A percentile compares a stretch with the other conserved stretches of the same genome.
These are phyloP conservation scores for Coccomyxa sp. DNA, from an alignment of 139 green algal species.

Conservation along the genomic window DNA sequence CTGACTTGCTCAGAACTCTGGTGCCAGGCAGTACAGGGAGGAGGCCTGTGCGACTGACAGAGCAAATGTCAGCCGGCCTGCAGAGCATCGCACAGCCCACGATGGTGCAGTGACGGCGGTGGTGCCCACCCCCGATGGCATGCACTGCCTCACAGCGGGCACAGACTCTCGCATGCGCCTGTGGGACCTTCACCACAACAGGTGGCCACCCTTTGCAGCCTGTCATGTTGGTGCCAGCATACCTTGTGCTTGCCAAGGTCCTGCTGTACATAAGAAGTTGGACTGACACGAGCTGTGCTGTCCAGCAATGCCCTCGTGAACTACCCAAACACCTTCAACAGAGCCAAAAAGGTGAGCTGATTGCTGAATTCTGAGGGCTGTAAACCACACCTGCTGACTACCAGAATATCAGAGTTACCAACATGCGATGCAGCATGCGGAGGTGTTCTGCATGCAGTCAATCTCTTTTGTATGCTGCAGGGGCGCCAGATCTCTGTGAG, in stretches of 20 bases:
- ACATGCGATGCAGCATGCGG: neutral
- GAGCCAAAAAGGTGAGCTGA: conserved; percentile 26
- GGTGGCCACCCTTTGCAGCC: neutral
- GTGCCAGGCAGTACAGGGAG: neutral
- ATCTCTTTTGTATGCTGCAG: neutral
- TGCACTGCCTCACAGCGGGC: conserved; percentile 61
- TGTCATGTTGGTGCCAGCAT: neutral
- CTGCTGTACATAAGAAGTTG: too few relatives aligned
- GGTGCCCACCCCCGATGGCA: conserved; percentile 53
- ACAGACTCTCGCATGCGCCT: conserved; percentile 70
- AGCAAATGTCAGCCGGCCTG: neutral
- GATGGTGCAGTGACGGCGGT: conserved; percentile 46
- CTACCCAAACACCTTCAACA: conserved; percentile 60
- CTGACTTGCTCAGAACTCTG: too few relatives aligned
- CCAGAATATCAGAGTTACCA: neutral
- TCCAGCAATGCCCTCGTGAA: conserved; percentile 60
- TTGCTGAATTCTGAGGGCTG: neutral
- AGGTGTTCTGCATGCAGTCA: neutral
- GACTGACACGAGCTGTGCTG: neutral
- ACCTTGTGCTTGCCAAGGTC: neutral
- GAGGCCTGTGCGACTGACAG: neutral
- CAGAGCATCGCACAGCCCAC: conserved; percentile 21
- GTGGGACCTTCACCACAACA: conserved; percentile 56
- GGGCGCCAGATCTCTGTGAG: conserved; percentile 56
- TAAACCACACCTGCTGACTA: neutral